Conservation (phyloP, 2,329 filamentous ascomycete species). For the Diaporthe vaccinii region DNA sequence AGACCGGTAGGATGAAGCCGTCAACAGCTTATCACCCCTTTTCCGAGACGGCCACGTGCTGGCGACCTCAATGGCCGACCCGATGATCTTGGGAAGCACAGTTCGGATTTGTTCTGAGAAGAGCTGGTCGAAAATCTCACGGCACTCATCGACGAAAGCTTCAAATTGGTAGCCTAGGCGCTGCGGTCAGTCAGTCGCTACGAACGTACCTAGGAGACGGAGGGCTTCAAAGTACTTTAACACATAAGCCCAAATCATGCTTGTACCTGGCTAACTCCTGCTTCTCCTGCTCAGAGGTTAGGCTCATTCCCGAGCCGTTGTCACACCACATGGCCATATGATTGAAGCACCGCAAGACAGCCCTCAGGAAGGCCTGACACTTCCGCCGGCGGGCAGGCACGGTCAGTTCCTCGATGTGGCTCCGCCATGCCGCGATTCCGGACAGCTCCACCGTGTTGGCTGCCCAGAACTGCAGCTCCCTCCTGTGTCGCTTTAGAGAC, state of each 20-base stretch:
- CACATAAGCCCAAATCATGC: neutral
- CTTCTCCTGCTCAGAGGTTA: constrained; percentile 2
- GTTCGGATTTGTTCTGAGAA: neutral
- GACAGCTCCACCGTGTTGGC: neutral
- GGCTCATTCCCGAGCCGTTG: neutral
- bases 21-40: neutral
- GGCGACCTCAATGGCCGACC: neutral
- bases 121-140: neutral
- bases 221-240: neutral
- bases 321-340: constrained; percentile 9
- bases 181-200: neutral
- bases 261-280: neutral
- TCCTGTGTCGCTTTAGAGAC: neutral
- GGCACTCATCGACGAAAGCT: neutral
- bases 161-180: neutral
- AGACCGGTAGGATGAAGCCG: neutral
- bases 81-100: neutral
- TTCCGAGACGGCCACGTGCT: neutral
- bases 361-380: neutral
- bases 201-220: neutral
- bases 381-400: neutral
- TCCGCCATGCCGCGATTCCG: constrained; percentile 11
- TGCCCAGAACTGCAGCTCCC: neutral
- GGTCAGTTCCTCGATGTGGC: constrained; percentile 6
- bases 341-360: neutral